Conservation (phyloP, 2,329 filamentous ascomycete species). For the Aphanoascus verrucosus region DNA sequence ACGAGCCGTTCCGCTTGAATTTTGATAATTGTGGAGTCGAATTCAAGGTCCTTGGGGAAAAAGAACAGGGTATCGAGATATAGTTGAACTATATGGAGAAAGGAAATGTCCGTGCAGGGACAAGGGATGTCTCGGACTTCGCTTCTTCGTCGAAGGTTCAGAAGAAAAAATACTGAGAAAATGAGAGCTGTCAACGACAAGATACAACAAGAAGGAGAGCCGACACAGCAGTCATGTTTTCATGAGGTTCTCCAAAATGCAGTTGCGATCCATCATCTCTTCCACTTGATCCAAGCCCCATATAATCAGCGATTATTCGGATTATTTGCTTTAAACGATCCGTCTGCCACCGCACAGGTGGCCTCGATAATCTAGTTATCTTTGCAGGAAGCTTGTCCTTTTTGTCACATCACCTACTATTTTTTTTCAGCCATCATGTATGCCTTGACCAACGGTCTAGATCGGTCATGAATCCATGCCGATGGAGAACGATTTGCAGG, state of each 20-base stretch:
- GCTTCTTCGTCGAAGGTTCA: not conserved
- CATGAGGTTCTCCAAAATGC: too few relatives aligned
- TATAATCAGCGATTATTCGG: too few relatives aligned
- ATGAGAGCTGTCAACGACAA: not conserved
- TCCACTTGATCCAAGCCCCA: too few relatives aligned
- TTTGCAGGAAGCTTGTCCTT: not conserved
- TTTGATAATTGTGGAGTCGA: not conserved
- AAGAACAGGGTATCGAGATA: not conserved
- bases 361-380: too few relatives aligned
- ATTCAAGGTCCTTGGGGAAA: not conserved
- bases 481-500: not conserved
- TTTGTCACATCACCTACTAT: too few relatives aligned
- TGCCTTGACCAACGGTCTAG: slow-evolving; percentile 3
- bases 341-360: too few relatives aligned
- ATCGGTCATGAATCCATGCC: slow-evolving; percentile 1
- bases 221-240: too few relatives aligned
- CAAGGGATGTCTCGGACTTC: slow-evolving; percentile 1
- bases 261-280: too few relatives aligned
- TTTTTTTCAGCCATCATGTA: not conserved
- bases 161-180: not conserved
- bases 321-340: too few relatives aligned
- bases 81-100: not conserved
- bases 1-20: slow-evolving; percentile 1
- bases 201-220: too few relatives aligned
- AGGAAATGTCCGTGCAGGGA: not conserved